Base-by-base conservation (phyloP, 2,329 filamentous ascomycete species). In the Fusarium neocosmosporiellum region DNA sequence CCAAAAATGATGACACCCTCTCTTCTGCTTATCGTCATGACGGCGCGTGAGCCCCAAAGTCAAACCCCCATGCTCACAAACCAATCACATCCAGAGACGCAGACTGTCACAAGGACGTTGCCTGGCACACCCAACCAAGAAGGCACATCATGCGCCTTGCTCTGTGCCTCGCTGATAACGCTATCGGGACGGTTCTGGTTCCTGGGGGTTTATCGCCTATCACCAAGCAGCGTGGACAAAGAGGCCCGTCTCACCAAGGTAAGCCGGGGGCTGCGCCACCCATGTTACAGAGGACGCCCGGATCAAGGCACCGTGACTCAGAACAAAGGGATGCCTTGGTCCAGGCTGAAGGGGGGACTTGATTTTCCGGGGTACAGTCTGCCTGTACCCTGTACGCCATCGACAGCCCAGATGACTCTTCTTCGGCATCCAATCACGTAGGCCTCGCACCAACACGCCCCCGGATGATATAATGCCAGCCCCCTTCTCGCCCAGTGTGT, bases 331-430 rank as follows among this genome's bases (percentile, higher is more conserved):
- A 29, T 68, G 54, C 67, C 65, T 68, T 58, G 66, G 20, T 37
- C 48, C 33, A 34, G 46, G 50, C 50, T 46, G 41, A 50, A 29
- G 43, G 24, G 46, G 46, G 18, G 46, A 27, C 27, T 50, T 50
- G 46, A 50, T 34, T 59, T 33, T 65, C 41, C 31, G 41, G 59
- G 66, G 66, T 68, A 59, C 46, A 46, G 27, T 41, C 29, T 20
- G 16, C 36, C 34, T 46, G 64, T 73, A 71, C 75, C 36, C 34
- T 46, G 64, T 73, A 71, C 75, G 73, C 73, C 67, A 74, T 76
- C 63, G 37, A 39, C 9, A 34, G 71, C 29, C 64, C 75, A 70
- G 71, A 78, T 78, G 76, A 78, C 76, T 78, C 75, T 67, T 18
- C 14, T 62, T 72, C 66, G 59, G 58, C 53, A 29, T 41, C 75